Evolutionary conservation across 1,139 yeast genomes (phyloP).

Genomic region (Trichomonascaceae sp.): DNA sequence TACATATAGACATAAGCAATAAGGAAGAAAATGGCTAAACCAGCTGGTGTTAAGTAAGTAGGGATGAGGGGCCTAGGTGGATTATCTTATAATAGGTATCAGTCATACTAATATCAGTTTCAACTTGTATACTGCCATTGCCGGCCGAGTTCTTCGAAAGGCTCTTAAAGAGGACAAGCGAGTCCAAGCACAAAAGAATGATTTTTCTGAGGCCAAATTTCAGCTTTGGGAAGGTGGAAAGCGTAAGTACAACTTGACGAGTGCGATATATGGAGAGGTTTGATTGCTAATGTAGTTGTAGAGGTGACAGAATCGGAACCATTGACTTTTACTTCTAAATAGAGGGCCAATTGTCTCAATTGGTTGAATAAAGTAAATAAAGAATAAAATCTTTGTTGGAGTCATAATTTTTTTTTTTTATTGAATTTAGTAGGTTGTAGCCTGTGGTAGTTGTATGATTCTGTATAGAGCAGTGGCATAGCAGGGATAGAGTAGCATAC

Average conservation of each 20-base stretch:
- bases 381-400: not conserved
- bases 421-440: too few relatives aligned
- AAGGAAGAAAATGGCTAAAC: constrained; percentile 17
- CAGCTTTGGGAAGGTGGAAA: constrained; percentile 70
- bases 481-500: too few relatives aligned
- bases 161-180: constrained; percentile 86
- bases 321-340: not conserved
- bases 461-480: too few relatives aligned
- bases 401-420: too few relatives aligned
- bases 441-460: not conserved
- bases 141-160: constrained; percentile 83
- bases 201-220: constrained; percentile 66
- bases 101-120: constrained; percentile 36
- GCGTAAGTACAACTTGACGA: constrained; percentile 26
- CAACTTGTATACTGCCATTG: constrained; percentile 86
- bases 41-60: constrained; percentile 32
- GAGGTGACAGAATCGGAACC: not conserved
- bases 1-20: not conserved
- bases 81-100: too few relatives aligned
- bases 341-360: not conserved
- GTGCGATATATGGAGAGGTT: not conserved
- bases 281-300: not conserved
- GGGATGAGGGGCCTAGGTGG: not conserved
- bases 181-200: constrained; percentile 71
- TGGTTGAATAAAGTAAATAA: not conserved